phyloP scores from a whole-genome alignment of 2,329 filamentous ascomycete genomes.

The Aspergillus luchuensis region DNA sequence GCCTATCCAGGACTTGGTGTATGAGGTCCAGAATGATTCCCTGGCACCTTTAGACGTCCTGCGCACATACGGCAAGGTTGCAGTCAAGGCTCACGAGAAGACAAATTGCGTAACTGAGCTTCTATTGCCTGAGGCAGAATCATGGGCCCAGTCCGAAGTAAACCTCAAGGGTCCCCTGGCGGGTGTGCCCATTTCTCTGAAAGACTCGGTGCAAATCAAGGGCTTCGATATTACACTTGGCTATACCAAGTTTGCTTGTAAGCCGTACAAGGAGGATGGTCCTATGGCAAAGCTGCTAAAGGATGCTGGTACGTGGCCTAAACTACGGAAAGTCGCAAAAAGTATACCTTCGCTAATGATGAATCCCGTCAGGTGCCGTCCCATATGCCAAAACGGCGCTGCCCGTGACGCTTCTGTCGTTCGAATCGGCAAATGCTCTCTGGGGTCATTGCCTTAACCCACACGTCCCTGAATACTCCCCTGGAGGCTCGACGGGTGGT shows the following conservation, averaged over 20 bases:
- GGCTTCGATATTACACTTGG: constrained; percentile 84
- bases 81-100: constrained; percentile 77
- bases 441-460: constrained; percentile 85
- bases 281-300: constrained; percentile 75
- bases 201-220: constrained; percentile 74
- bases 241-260: constrained; percentile 71
- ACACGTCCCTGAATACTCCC: constrained; percentile 79
- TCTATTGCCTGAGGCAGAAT: constrained; percentile 75
- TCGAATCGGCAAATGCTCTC: constrained; percentile 76
- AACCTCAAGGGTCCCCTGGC: constrained; percentile 82
- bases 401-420: constrained; percentile 82
- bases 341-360: not conserved
- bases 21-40: constrained; percentile 71
- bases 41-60: constrained; percentile 72
- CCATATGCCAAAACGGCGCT: constrained; percentile 93
- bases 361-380: constrained; percentile 62
- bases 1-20: constrained; percentile 76
- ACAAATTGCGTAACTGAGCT: constrained; percentile 92
- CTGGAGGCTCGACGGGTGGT: constrained; percentile 84
- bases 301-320: constrained; percentile 61
- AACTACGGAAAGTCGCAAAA: not conserved
- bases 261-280: constrained; percentile 69
- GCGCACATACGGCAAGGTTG: constrained; percentile 83
- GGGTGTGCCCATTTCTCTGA: constrained; percentile 82
- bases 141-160: constrained; percentile 64